Evolutionary conservation across 2,329 filamentous ascomycete genomes (phyloP).

Genomic region (Elsinoe ampelina): DNA sequence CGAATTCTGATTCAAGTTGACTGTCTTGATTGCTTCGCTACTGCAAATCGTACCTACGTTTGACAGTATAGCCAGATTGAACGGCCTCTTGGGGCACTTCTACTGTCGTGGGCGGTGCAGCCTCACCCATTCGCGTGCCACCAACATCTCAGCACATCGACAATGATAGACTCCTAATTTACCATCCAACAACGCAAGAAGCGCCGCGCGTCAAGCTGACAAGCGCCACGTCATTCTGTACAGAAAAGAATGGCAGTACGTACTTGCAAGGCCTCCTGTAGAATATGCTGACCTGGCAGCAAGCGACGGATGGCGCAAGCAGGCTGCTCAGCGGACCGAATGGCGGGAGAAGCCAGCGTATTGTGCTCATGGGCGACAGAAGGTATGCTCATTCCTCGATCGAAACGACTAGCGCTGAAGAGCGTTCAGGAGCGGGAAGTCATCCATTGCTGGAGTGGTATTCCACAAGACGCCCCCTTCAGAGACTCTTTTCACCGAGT

Average conservation of each 20-base stretch:
- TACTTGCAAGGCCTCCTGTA: background rate
- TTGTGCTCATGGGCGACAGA: slow-evolving; percentile 91
- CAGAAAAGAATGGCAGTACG: slow-evolving; percentile 2
- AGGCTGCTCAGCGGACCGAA: slow-evolving; percentile 40
- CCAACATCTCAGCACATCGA: background rate
- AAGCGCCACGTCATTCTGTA: background rate
- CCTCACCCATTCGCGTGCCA: background rate
- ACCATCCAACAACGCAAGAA: background rate
- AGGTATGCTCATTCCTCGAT: slow-evolving; percentile 50
- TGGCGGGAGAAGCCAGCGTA: slow-evolving; percentile 62
- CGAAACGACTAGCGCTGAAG: slow-evolving; percentile 12
- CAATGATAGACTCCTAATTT: slow-evolving; percentile 1
- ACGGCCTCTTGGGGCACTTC: background rate
- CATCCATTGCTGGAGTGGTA: slow-evolving; percentile 97
- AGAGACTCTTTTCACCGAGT: slow-evolving; percentile 92
- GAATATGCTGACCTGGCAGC: background rate
- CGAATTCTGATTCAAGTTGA: background rate
- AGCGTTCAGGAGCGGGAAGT: slow-evolving; percentile 75
- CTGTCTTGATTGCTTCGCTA: background rate
- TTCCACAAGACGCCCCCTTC: slow-evolving; percentile 96
- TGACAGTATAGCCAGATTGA: background rate
- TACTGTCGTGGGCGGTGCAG: background rate
- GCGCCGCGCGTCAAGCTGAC: background rate
- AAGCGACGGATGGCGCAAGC: slow-evolving; percentile 18
- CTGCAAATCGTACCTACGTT: background rate